Base-by-base conservation (phyloP, 2,329 filamentous ascomycete species). In the Huntiella moniliformis region DNA sequence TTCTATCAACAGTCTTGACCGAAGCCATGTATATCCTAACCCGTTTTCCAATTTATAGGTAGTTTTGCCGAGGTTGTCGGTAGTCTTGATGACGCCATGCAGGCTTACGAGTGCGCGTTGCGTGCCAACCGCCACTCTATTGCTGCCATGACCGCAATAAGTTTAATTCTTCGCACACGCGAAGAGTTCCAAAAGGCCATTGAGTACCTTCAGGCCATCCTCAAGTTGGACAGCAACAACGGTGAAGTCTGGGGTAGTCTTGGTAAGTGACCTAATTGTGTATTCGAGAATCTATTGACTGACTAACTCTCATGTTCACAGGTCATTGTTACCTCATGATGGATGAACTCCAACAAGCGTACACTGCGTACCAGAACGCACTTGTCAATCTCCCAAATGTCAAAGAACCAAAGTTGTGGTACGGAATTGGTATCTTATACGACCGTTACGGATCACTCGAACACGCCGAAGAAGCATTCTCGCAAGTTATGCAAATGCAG, bases 311-410 rank as follows among this genome's bases (percentile, higher is more conserved):
- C n/a, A 11, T 15, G n/a, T 6, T 28, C 38, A 11, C 54, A 88
- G 85, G 91, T n/a, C 91, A 96, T 61, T 96, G 91, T 64, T 93
- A 88, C 59, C 70, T 98, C 18, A 98, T 98, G 91, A 93, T 94
- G 74, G 91, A 98, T 57, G 88, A 95, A 56, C 65, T 96, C 32
- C 91, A 96, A 63, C 86, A 96, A 58, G 91, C 91, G 1, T 98
- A 98, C 57, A 83, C 84, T 31, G 87, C 91, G 1, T 98, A 98
- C 59, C 91, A 98, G 60, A 85, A 92, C 59, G 91, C 91, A 4
- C 66, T 96, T 5, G 88, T 95, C 52, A 88, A 96, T 61, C 68
- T 98, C 36, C 77, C 81, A 42, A 88, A 95, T 59, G 44, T 37
- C 1, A 42, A 87, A 81, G 91, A 98, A 57, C 91, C 91, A 3